Evolutionary conservation across 495 filamentous ascomycete species (phyloP), one percentile per base, ranked within the genome.

Genomic region (Jackrogersella minutella): DNA sequence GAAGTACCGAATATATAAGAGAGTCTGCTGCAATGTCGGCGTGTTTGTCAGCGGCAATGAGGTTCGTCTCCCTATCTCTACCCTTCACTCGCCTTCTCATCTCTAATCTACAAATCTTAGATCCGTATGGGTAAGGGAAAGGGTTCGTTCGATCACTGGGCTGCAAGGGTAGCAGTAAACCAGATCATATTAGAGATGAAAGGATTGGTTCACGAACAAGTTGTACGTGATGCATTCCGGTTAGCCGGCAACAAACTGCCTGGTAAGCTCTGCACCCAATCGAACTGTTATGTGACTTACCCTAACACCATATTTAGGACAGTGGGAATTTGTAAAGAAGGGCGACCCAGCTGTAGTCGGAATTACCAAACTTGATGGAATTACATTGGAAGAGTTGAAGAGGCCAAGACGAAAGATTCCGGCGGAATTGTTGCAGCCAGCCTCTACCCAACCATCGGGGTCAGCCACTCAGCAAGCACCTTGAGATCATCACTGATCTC

Each of bases 61-160:
- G 77, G 89, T 88, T 69, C 66, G 84, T 46, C 41, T 51, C 16
- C 47, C 13, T 6, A 30, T 19, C 14, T 19, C 4, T 7, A n/a
- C 58, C 9, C 13, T 24, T n/a, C 21, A 36, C 34, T 40, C 58
- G 3, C 9, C 9, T 24, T n/a, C 43, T 36, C 11, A 19, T 37
- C 21, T 58, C 66, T 70, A 40, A 69, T 39, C 2, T 28, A 33
- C 4, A 41, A n/a, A 6, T 61, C 17, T 17, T 51, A 87, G 85
- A 79, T 88, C 68, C 89, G 96, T 83, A 99, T 99, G 95, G 96
- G 95, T 78, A 98, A 97, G 81, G 95, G 95, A 76, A 99, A 98
- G 80, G 95, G 95, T 67, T 89, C 87, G 64, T 97, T 98, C 77
- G 95, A 98, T 78, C 91, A 95, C 79, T 99, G 95, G 95, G 91